Evolutionary conservation across 208 protist species (phyloP).

Genomic region (Acanthamoeba castellanii): DNA sequence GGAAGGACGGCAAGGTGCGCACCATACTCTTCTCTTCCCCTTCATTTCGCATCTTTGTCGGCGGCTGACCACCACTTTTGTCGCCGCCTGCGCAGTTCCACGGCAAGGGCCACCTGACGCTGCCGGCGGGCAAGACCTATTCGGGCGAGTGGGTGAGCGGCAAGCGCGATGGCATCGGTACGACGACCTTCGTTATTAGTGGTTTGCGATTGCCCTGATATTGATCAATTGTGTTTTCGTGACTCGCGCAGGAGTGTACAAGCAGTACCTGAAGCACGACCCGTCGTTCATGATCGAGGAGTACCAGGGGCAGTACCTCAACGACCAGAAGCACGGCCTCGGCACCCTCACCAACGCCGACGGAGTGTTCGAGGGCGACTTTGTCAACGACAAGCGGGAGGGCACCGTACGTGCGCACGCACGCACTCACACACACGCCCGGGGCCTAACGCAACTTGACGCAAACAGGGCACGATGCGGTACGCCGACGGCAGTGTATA

Average conservation of each 20-base stretch:
- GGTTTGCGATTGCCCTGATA: no score
- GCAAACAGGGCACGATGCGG: conserved; percentile 48
- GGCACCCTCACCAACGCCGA: conserved; percentile 67
- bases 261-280: conserved; percentile 71
- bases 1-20: conserved; percentile 69
- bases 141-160: conserved; percentile 70
- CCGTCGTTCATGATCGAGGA: conserved; percentile 64
- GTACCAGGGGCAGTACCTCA: conserved; percentile 70
- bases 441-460: background rate
- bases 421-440: background rate
- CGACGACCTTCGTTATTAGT: no score
- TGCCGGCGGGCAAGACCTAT: conserved; percentile 61
- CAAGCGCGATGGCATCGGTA: conserved; percentile 67
- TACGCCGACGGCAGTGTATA: conserved; percentile 71
- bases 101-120: conserved; percentile 68
- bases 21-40: background rate
- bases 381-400: conserved; percentile 69
- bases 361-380: conserved; percentile 66
- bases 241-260: conserved; percentile 42
- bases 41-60: background rate
- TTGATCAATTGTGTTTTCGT: no score
- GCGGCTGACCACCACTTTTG: no score
- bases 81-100: conserved; percentile 11
- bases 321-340: conserved; percentile 71
- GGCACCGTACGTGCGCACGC: conserved; percentile 5